Evolutionary conservation across 1,284 basidiomycete species (phyloP).

Genomic region (Pyrrhoderma noxium): DNA sequence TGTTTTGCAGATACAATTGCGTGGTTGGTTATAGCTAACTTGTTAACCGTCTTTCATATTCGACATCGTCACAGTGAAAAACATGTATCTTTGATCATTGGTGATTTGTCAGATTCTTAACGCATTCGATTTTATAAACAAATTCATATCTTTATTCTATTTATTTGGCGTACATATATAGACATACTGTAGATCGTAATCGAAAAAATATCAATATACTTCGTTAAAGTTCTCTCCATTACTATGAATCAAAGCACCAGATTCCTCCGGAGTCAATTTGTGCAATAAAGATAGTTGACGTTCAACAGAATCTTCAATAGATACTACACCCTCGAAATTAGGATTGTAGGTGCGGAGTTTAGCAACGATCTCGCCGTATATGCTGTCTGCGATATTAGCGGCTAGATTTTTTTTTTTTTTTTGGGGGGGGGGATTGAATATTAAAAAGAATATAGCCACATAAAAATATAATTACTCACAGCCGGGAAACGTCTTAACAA

Average conservation of each 20-base stretch:
- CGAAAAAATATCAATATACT: too few relatives aligned
- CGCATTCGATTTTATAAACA: neutral
- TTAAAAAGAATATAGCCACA: neutral
- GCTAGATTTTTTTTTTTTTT: too few relatives aligned
- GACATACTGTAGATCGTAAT: too few relatives aligned
- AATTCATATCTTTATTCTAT: too few relatives aligned
- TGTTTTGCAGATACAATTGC: conserved; percentile 18
- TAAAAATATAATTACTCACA: neutral
- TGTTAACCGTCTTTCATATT: conserved; percentile 22
- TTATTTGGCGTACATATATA: too few relatives aligned
- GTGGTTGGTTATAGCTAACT: conserved; percentile 20
- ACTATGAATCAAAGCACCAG: conserved; percentile 4
- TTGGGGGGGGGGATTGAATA: neutral
- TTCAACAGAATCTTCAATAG: conserved; percentile 6
- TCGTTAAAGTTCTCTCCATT: conserved; percentile 1
- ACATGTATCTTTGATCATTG: neutral
- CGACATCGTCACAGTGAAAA: conserved; percentile 7
- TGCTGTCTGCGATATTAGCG: neutral
- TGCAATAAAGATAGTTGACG: conserved; percentile 7
- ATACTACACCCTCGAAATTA: conserved; percentile 1
- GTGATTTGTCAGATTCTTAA: neutral
- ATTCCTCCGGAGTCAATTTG: neutral
- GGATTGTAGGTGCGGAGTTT: neutral
- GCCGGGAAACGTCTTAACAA: conserved; percentile 20
- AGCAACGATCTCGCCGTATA: neutral